phyloP scores from a whole-genome alignment of 139 green algal genomes.

The Chlamydomonas asymmetrica region DNA sequence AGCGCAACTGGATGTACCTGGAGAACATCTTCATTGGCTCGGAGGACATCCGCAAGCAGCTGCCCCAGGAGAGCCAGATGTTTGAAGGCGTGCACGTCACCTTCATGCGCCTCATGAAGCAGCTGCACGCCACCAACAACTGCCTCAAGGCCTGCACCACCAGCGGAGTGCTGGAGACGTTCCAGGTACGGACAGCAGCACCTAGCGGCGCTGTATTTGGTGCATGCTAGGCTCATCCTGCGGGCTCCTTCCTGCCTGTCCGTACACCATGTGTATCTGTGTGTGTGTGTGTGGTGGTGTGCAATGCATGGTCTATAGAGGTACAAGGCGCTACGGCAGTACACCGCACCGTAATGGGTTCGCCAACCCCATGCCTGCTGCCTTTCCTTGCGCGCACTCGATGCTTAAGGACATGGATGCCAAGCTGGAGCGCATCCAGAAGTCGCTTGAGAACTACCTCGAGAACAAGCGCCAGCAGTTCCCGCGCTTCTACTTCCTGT shows the following conservation, averaged over 20 bases:
- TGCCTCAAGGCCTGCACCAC: conserved; percentile 58
- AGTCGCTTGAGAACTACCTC: conserved; percentile 88
- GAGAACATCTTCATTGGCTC: conserved; percentile 92
- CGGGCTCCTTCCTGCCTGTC: too few species aligned
- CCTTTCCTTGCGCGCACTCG: too few species aligned
- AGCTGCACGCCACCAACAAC: conserved; percentile 43
- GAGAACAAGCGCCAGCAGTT: conserved; percentile 89
- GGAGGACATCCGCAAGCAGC: conserved; percentile 91
- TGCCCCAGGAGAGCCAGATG: conserved; percentile 72
- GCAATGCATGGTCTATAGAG: too few species aligned
- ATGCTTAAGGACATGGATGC: conserved; percentile 75
- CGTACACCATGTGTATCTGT: too few species aligned
- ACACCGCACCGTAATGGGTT: too few species aligned
- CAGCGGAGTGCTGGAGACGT: conserved; percentile 63
- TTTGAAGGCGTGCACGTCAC: conserved; percentile 72
- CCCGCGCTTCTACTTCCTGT: conserved; percentile 93
- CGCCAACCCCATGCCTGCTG: too few species aligned
- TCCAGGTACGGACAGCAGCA: conserved; percentile 45
- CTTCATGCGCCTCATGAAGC: conserved; percentile 64
- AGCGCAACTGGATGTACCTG: conserved; percentile 90
- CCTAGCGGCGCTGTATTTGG: neutral
- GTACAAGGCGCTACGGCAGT: too few species aligned
- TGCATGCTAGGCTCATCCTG: neutral
- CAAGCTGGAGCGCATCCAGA: conserved; percentile 90
- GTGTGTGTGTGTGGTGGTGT: too few species aligned